Conservation (phyloP, 768 basidiomycete species). For the Naganishia kalamii region DNA sequence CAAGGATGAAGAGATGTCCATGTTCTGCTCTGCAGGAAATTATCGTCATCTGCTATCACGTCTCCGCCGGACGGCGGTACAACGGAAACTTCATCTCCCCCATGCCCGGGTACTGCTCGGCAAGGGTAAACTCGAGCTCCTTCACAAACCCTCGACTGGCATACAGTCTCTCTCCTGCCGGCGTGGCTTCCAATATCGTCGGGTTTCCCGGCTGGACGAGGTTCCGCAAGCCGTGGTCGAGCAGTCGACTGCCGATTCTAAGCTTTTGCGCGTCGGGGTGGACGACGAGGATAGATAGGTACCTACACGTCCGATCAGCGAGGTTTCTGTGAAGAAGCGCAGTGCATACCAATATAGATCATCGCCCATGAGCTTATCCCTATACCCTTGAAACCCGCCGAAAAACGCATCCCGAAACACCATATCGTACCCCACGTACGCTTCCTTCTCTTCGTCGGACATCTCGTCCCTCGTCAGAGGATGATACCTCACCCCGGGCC, state of each 20-base stretch:
- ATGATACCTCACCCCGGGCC: constrained; percentile 1
- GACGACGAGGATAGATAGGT: constrained; percentile 10
- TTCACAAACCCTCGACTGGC: constrained; percentile 6
- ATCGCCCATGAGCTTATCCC: constrained; percentile 12
- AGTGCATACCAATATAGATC: neutral
- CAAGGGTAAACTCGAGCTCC: constrained; percentile 6
- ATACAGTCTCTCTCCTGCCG: constrained; percentile 6
- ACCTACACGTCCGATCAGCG: neutral
- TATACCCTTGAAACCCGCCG: neutral
- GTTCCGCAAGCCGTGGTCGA: constrained; percentile 9
- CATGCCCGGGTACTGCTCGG: constrained; percentile 11
- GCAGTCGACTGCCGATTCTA: neutral
- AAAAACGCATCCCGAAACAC: constrained; percentile 8
- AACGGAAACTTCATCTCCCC: neutral
- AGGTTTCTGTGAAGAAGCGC: neutral
- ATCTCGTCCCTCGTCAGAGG: neutral
- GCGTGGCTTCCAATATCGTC: neutral
- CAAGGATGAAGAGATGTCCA: too few relatives aligned
- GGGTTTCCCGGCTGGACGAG: neutral
- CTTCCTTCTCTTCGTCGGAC: neutral
- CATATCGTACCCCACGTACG: constrained; percentile 3
- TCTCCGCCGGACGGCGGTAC: constrained; percentile 1
- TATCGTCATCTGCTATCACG: too few relatives aligned
- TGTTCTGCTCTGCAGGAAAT: too few relatives aligned
- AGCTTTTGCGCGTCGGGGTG: constrained; percentile 7